Base-by-base conservation (phyloP, 805 yeast genomes). In the Isabelozyma gotoi region DNA sequence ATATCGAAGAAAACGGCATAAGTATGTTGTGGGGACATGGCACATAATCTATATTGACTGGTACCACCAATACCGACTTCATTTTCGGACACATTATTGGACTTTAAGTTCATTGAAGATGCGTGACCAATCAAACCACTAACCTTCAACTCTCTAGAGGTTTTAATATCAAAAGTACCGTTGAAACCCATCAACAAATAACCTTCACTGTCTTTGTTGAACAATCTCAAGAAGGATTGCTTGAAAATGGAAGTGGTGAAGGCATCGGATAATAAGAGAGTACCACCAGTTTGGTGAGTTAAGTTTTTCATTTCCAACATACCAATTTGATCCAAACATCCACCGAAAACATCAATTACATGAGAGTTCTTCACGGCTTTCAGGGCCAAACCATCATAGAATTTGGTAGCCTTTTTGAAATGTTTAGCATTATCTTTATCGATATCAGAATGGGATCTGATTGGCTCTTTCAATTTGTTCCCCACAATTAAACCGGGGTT, bases 101-200 rank as follows among this genome's bases (percentile, higher is more conserved):
- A 77, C 50, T 87, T 82, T 46, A 81, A 80, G 57, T 78, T 77
- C 59, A 80, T 70, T 5, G 96, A 82, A 8, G 88, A 77, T 4
- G 95, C 96, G 62, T 91, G 96, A 35, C 99, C 99, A 61, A 94
- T 88, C 44, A 94, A 72, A 42, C 99, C 99, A 39, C 92, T 82
- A 40, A 94, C 81, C 67, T 91, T 92, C 60, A 94, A 78, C 59
- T 90, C 96, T 57, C 78, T 80, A 33, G 95, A 83, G 5, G 96
- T 89, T 59, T 90, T 82, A 39, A 94, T 90, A 55, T 91, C 91
- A 60, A 94, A 70, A 29, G 83, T 78, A 48, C 95, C 97, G 61
- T 88, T 91, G 77, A 88, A 88, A 27, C 95, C 97, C 86, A 87
- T 87, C 51, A 81, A 78, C 61, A 96, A 78, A 65, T 77, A 86